Conservation (phyloP, 768 basidiomycete genomes). For the Mycena sanguinolenta region DNA sequence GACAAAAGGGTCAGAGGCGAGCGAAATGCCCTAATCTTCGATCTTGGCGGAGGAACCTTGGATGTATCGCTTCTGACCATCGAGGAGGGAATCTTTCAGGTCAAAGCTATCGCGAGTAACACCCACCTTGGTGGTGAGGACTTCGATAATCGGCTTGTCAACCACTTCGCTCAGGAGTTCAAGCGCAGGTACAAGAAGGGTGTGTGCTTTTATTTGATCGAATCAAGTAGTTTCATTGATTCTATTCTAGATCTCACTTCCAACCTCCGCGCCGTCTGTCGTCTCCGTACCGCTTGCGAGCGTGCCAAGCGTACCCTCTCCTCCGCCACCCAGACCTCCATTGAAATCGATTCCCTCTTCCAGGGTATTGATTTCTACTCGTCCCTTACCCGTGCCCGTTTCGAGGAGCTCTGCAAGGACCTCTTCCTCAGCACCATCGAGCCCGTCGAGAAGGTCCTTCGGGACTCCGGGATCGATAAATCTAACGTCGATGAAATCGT, state of each 20-base stretch:
- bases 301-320: constrained; percentile 30
- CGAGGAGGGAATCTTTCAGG: constrained; percentile 67
- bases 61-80: constrained; percentile 67
- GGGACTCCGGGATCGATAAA: constrained; percentile 18
- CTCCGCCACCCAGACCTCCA: constrained; percentile 23
- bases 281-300: constrained; percentile 24
- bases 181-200: constrained; percentile 24
- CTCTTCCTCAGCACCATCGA: constrained; percentile 21
- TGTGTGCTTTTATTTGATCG: constrained; percentile 4
- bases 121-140: constrained; percentile 14
- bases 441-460: too few relatives aligned
- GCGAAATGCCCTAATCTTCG: constrained; percentile 68
- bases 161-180: constrained; percentile 30
- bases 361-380: constrained; percentile 22
- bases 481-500: constrained; percentile 13
- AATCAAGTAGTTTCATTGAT: not conserved
- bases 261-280: constrained; percentile 22
- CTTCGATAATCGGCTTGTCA: too few relatives aligned
- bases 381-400: constrained; percentile 17
- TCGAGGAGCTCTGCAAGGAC: constrained; percentile 22
- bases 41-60: constrained; percentile 45
- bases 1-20: constrained; percentile 61
- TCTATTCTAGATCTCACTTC: constrained; percentile 13
- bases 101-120: constrained; percentile 39
- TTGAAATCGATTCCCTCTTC: constrained; percentile 23